Evolutionary conservation across 495 filamentous ascomycete species (phyloP), one percentile per base, ranked within the genome.

Genomic region (Trichoderma gamsii): DNA sequence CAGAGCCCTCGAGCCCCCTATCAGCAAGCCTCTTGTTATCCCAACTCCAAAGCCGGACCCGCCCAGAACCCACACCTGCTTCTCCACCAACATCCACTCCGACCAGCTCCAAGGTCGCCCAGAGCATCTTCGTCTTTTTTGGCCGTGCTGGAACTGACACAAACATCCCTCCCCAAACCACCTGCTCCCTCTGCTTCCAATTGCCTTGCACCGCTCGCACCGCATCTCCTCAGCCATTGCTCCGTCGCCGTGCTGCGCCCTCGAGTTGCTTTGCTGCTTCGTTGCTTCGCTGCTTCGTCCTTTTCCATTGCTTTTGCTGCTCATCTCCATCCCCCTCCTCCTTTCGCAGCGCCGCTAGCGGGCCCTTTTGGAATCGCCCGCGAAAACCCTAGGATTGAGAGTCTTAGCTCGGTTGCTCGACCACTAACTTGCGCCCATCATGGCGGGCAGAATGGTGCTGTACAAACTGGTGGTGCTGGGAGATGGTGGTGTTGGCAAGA

Each of bases 381-480:
- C 56, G 15, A 61, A 27, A 32, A 61, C 56, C 56, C 27, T 32
- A 61, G 56, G 56, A 61, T 61, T 61, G 56, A 25, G 16, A 18
- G 23, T 61, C 56, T 32, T 27, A 61, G 56, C 56, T 61, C 56
- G 56, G 56, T 16, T 21, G 56, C 56, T 61, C 56, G 27, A 61
- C 56, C 56, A 21, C 64, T 61, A 63, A 64, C 63, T 56, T 32
- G 56, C 63, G 64, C 70, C 71, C 75, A 78, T 74, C 63, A 86
- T 86, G 84, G 81, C 83, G 79, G 83, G 83, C 70, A 84, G 95
- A 84, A 97, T 97, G 94, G 96, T 93, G 74, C 82, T 97, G 76
- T 97, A 98, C 81, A 99, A 98, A 79, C 81, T 99, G 86, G 95
- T 98, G 86, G 95, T 99, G 82, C 86, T 98, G 43, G 95, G 95